Evolutionary conservation across 306 rosid genomes (phyloP).

Genomic region (Nissolia schottii): DNA sequence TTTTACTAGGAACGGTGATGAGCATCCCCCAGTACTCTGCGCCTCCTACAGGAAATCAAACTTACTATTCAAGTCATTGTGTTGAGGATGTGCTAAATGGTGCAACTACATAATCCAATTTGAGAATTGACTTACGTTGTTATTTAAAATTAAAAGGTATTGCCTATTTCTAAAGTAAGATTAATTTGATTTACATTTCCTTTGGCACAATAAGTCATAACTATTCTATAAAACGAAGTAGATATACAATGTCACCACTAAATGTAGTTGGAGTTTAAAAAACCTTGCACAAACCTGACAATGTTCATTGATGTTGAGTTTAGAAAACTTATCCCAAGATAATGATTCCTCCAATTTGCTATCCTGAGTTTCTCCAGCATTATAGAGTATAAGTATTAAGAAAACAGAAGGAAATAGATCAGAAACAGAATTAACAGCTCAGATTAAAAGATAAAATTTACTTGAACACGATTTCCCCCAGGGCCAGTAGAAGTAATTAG

Average conservation of each 20-base stretch:
- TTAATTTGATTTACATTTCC: not conserved
- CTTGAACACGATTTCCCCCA: conserved; percentile 50
- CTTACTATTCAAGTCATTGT: conserved; percentile 21
- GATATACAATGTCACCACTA: not conserved
- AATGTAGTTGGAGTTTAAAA: not conserved
- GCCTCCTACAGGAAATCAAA: conserved; percentile 56
- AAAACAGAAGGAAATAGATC: not conserved
- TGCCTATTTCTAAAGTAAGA: not conserved
- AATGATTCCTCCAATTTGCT: conserved; percentile 37
- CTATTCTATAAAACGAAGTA: not conserved
- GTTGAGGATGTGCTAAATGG: conserved; percentile 8
- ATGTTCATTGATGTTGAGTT: conserved; percentile 38
- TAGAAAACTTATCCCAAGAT: conserved; percentile 48
- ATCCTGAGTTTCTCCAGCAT: conserved; percentile 40
- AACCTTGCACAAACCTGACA: conserved; percentile 39
- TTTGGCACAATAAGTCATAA: not conserved
- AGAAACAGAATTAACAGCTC: not conserved
- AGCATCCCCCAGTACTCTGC: conserved; percentile 44
- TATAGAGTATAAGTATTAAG: not conserved
- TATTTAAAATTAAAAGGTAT: not conserved
- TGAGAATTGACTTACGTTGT: not conserved
- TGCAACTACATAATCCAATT: conserved; percentile 7
- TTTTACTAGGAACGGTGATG: conserved; percentile 34
- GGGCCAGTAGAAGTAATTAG: conserved; percentile 38
- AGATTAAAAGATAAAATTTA: conserved; percentile 27